Evolutionary conservation across 2,329 filamentous ascomycete species (phyloP).

Genomic region (Ophiostoma sp.): DNA sequence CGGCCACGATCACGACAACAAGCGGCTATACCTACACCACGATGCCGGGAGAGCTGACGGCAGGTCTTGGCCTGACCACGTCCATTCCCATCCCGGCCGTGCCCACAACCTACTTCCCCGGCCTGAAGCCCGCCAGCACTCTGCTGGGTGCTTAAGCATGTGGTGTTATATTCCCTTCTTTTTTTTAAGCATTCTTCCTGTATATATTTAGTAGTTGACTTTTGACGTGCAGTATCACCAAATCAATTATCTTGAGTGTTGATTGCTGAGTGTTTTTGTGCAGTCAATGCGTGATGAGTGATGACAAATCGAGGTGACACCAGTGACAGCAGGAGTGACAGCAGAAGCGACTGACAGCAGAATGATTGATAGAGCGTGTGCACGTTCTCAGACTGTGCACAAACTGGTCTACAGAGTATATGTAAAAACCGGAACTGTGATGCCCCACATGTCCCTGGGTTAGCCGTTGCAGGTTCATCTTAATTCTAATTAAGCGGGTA

Average conservation of each 20-base stretch:
- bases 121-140: constrained; percentile 25
- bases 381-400: neutral
- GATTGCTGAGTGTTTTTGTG: neutral
- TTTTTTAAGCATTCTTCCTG: neutral
- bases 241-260: neutral
- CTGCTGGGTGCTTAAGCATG: neutral
- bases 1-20: constrained; percentile 5
- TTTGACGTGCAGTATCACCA: neutral
- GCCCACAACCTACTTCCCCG: constrained; percentile 28
- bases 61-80: constrained; percentile 24
- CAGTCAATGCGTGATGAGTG: neutral
- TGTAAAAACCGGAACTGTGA: neutral
- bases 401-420: too few species aligned
- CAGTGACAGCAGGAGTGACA: too few species aligned
- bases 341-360: too few species aligned
- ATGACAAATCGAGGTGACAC: neutral
- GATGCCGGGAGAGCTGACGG: constrained; percentile 27
- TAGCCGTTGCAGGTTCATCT: constrained; percentile 11
- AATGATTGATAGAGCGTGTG: too few species aligned
- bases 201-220: neutral
- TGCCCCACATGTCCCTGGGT: constrained; percentile 4
- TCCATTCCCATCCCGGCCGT: constrained; percentile 28
- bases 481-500: constrained; percentile 8
- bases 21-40: constrained; percentile 19
- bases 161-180: neutral